Evolutionary conservation across 2,329 filamentous ascomycete species (phyloP).

Genomic region (Apiospora arundinis): DNA sequence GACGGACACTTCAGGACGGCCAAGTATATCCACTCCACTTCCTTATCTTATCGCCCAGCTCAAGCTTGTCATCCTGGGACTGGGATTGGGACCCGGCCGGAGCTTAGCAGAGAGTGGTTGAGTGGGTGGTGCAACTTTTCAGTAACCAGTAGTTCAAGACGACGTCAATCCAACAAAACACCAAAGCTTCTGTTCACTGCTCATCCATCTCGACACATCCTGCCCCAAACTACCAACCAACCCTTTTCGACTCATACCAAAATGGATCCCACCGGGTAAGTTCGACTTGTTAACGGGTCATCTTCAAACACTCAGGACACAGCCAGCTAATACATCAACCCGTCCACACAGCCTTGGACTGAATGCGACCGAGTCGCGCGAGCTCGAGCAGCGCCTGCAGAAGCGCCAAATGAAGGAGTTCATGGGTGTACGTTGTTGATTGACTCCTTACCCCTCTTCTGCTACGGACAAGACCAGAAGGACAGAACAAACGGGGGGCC

Average conservation of each 20-base stretch:
- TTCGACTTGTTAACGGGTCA: no score
- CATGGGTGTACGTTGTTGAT: conserved; percentile 75
- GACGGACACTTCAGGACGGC: no score
- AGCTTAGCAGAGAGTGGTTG: background rate
- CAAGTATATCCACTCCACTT: no score
- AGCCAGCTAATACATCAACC: background rate
- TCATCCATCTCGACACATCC: background rate
- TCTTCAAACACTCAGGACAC: no score
- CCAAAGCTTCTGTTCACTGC: background rate
- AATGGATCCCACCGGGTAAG: conserved; percentile 16
- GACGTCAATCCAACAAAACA: conserved; percentile 1
- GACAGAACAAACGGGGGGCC: no score
- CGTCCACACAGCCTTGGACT: conserved; percentile 53
- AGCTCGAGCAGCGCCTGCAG: conserved; percentile 94
- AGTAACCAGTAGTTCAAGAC: conserved; percentile 1
- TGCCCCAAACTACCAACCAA: background rate
- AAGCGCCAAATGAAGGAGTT: conserved; percentile 99
- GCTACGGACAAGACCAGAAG: no score
- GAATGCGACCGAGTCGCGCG: conserved; percentile 81
- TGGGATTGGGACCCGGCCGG: background rate
- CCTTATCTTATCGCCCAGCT: conserved; percentile 11
- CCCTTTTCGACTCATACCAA: background rate
- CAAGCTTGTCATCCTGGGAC: background rate
- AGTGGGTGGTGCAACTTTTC: conserved; percentile 4
- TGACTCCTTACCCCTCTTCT: conserved; percentile 19